Evolutionary conservation across 2,329 filamentous ascomycete genomes (phyloP).

Genomic region (Ceratocystis eucalypticola): DNA sequence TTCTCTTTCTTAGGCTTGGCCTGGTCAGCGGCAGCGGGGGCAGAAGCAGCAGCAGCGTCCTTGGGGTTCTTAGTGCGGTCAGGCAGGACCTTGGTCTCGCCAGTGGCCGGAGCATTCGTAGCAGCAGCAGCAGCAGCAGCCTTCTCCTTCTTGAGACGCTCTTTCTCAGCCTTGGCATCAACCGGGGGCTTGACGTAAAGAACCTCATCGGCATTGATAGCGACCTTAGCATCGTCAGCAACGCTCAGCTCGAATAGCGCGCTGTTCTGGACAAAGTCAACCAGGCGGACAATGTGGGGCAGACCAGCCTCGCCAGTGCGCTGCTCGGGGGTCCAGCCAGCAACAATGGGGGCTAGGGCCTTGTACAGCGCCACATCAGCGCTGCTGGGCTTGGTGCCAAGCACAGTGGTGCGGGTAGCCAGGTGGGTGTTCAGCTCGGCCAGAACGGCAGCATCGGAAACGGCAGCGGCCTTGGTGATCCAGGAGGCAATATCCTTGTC

Average conservation of each 20-base stretch:
- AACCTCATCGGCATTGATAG: slow-evolving; percentile 65
- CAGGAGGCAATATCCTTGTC: slow-evolving; percentile 81
- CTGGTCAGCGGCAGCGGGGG: slow-evolving; percentile 26
- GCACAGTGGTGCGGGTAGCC: slow-evolving; percentile 72
- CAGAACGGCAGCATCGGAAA: slow-evolving; percentile 49
- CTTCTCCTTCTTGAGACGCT: slow-evolving; percentile 93
- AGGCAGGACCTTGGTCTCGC: slow-evolving; percentile 36
- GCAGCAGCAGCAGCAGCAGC: slow-evolving; percentile 48
- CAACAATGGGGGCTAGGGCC: slow-evolving; percentile 60
- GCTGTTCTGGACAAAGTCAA: slow-evolving; percentile 93
- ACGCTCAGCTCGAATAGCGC: slow-evolving; percentile 58
- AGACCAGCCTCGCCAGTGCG: slow-evolving; percentile 78
- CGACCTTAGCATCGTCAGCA: slow-evolving; percentile 58
- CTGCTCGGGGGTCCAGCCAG: slow-evolving; percentile 71
- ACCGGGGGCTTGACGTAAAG: slow-evolving; percentile 78
- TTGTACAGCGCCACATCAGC: slow-evolving; percentile 78
- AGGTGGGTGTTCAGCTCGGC: slow-evolving; percentile 75
- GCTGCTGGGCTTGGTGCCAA: slow-evolving; percentile 78
- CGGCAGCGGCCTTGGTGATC: slow-evolving; percentile 43
- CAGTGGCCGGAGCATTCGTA: slow-evolving; percentile 33
- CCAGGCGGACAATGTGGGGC: slow-evolving; percentile 78
- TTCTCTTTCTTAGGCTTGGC: slow-evolving; percentile 36
- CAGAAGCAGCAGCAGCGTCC: slow-evolving; percentile 30
- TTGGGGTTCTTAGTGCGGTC: slow-evolving; percentile 53
- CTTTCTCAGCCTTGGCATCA: slow-evolving; percentile 89